phyloP scores from a whole-genome alignment of 1,284 basidiomycete genomes.

The Volvariella surrecta region DNA sequence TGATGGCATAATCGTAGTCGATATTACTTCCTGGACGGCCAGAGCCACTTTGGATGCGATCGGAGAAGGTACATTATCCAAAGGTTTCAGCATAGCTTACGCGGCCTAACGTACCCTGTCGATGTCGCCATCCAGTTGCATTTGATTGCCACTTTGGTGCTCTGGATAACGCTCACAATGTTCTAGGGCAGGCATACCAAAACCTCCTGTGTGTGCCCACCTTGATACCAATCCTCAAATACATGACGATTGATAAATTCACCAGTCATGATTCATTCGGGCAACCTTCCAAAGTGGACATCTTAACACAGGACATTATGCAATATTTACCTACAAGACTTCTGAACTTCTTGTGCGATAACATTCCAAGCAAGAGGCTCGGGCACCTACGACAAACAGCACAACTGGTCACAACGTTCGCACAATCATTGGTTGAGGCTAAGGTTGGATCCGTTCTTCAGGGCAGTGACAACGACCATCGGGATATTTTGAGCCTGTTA shows the following conservation, averaged over 20 bases:
- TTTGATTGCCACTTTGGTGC: constrained; percentile 33
- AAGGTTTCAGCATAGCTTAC: neutral
- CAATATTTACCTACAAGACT: constrained; percentile 18
- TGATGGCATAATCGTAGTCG: constrained; percentile 25
- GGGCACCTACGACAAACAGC: constrained; percentile 25
- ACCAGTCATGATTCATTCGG: constrained; percentile 18
- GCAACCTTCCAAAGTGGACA: constrained; percentile 11
- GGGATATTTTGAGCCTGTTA: constrained; percentile 21
- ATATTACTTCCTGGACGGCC: constrained; percentile 31
- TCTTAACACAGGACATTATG: constrained; percentile 20
- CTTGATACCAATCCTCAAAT: too few species aligned
- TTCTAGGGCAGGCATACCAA: constrained; percentile 22
- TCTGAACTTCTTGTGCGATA: constrained; percentile 26
- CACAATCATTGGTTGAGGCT: constrained; percentile 28
- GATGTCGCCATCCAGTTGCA: constrained; percentile 20
- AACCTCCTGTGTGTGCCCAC: constrained; percentile 27
- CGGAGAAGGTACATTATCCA: constrained; percentile 25
- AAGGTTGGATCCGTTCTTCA: constrained; percentile 25
- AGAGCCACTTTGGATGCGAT: constrained; percentile 37
- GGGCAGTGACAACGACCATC: constrained; percentile 17
- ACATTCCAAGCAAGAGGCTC: constrained; percentile 27
- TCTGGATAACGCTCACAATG: constrained; percentile 25
- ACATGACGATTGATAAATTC: too few species aligned
- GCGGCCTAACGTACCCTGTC: too few species aligned
- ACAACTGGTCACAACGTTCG: constrained; percentile 28